Conservation (phyloP, 495 filamentous ascomycete genomes). For the Aspergillus olivimuriae region DNA sequence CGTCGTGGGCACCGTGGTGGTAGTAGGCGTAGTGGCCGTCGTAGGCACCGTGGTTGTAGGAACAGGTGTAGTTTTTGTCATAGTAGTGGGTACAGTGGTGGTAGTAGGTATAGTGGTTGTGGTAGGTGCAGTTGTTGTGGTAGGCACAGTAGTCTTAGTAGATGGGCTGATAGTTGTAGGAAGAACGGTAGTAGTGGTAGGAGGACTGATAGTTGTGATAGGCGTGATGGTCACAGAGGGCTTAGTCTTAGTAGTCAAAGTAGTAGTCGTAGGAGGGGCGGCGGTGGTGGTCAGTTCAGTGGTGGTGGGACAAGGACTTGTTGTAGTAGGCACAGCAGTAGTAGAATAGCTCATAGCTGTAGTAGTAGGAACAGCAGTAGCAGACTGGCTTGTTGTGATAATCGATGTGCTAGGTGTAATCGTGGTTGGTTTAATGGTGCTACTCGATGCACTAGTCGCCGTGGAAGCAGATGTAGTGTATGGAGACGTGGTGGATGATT, state of each 20-base stretch:
- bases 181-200: background rate
- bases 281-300: background rate
- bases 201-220: background rate
- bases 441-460: background rate
- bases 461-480: background rate
- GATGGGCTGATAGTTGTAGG: background rate
- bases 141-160: no score
- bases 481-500: no score
- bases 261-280: background rate
- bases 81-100: background rate
- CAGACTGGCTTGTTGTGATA: background rate
- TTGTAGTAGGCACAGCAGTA: background rate
- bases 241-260: background rate
- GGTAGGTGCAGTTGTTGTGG: background rate
- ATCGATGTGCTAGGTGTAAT: background rate
- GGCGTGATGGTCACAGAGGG: background rate
- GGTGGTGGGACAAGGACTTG: background rate
- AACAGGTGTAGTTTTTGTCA: background rate
- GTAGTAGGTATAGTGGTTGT: background rate
- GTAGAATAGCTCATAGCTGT: background rate
- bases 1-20: background rate
- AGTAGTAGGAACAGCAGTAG: background rate
- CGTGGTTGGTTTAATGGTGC: background rate
- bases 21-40: background rate
- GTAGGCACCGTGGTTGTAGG: background rate